Evolutionary conservation across 805 yeast species (phyloP), one percentile per base, ranked within the genome.

Genomic region (Ogataea trehaloabstinens): DNA sequence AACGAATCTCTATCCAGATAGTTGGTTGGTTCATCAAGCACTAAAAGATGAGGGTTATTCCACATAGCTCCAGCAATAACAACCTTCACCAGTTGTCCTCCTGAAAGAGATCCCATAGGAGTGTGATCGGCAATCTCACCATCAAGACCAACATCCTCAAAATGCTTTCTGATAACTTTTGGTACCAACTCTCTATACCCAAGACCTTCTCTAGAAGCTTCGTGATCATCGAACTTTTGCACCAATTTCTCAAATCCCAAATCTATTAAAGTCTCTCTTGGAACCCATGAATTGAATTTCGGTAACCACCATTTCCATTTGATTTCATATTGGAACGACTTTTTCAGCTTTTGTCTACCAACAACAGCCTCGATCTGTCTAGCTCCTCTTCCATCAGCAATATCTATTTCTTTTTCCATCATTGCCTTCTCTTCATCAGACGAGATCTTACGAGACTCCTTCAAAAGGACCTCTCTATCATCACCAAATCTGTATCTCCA

Each of bases 21-120:
- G 71, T 91, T 91, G 58, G 98, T 91, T 63, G 99, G 99, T 77
- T 91, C 99, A 67, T 91, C 99, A 45, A 91, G 75, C 30, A 91
- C 99, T 48, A 91, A 76, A 65, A 91, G 77, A 66, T 91, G 99
- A 15, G 99, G 99, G 62, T 91, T 93, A 69, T 93, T 91, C 99
- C 99, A 91, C 93, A 91, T 91, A 49, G 98, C 97, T 68, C 98
- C 99, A 11, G 98, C 98, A 70, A 91, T 91, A 44, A 91, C 99
- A 48, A 91, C 98, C 68, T 91, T 91, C 45, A 91, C 99, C 62
- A 91, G 76, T 71, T 91, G 99, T 56, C 99, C 99, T 63, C 99
- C 99, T 19, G 97, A 89, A 48, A 91, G 73, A 5, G 96, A 87
- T 18, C 98, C 97, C 77, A 91, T 71, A 38, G 96, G 96, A 15